phyloP scores from a whole-genome alignment of 371 early-diverging fungal species.

The Mortierella sp. region DNA sequence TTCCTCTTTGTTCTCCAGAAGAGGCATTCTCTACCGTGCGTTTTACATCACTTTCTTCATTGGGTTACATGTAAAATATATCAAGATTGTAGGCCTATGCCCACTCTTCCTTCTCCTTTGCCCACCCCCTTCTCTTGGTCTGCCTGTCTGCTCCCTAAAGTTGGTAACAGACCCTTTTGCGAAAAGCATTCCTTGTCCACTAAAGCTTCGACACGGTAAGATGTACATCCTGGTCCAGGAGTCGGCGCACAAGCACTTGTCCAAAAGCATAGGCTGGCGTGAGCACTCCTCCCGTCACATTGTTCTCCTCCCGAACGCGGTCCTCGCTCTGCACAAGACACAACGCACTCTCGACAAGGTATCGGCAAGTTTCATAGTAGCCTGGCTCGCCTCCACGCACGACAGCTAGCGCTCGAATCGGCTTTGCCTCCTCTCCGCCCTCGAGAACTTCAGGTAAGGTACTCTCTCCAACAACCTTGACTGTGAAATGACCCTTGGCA shows the following conservation, averaged over 20 bases:
- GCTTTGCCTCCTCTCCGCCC: constrained; percentile 48
- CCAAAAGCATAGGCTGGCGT: constrained; percentile 83
- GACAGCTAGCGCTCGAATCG: constrained; percentile 61
- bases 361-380: constrained; percentile 76
- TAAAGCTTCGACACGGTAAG: constrained; percentile 59
- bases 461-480: constrained; percentile 61
- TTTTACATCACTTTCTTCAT: too few relatives aligned
- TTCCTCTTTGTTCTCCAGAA: neutral
- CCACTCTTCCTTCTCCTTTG: too few relatives aligned
- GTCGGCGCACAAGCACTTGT: constrained; percentile 66
- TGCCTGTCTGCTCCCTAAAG: too few relatives aligned
- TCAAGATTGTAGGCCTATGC: too few relatives aligned
- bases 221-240: constrained; percentile 66
- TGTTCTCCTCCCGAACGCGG: constrained; percentile 57
- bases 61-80: too few relatives aligned
- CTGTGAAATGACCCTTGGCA: constrained; percentile 57
- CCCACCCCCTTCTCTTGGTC: too few relatives aligned
- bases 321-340: constrained; percentile 62
- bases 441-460: constrained; percentile 33
- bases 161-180: too few relatives aligned
- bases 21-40: too few relatives aligned
- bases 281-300: constrained; percentile 70
- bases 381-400: constrained; percentile 82
- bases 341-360: constrained; percentile 70
- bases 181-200: too few relatives aligned